phyloP scores from a whole-genome alignment of 2,329 filamentous ascomycete genomes.

The Trichoderma cornu-damae region DNA sequence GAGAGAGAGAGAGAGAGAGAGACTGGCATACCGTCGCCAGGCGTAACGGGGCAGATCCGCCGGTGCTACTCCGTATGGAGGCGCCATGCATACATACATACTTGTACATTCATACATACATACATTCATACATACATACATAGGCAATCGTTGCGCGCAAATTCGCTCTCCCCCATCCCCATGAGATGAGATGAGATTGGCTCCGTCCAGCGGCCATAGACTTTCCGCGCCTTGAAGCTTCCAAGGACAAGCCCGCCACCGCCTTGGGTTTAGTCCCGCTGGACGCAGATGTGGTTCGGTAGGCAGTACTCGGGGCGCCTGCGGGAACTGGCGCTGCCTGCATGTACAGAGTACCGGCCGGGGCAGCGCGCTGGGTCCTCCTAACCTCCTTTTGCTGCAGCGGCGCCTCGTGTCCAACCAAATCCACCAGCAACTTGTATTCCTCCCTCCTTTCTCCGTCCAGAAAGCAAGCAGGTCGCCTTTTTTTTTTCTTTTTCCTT shows the following conservation, averaged over 20 bases:
- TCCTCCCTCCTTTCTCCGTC: slow-evolving; percentile 16
- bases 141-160: too few relatives aligned
- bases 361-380: slow-evolving; percentile 8
- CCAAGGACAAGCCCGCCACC: slow-evolving; percentile 14
- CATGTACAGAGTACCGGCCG: neutral
- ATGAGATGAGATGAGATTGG: too few relatives aligned
- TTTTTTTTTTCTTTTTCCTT: too few relatives aligned
- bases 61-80: neutral
- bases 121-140: neutral
- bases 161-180: neutral
- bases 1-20: too few relatives aligned
- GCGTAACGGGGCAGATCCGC: neutral
- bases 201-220: too few relatives aligned
- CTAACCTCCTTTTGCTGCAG: slow-evolving; percentile 17
- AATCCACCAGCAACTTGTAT: slow-evolving; percentile 4
- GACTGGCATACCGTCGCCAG: too few relatives aligned
- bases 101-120: neutral
- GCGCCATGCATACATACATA: neutral
- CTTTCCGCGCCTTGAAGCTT: slow-evolving; percentile 4
- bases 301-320: slow-evolving; percentile 1
- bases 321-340: neutral
- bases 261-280: slow-evolving; percentile 1
- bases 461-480: neutral
- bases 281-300: neutral
- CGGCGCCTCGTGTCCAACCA: slow-evolving; percentile 16